These are phyloP conservation scores for Chaetomium sp. DNA, from an alignment of 2,329 filamentous ascomycete genomes.

Conservation along the genomic window DNA sequence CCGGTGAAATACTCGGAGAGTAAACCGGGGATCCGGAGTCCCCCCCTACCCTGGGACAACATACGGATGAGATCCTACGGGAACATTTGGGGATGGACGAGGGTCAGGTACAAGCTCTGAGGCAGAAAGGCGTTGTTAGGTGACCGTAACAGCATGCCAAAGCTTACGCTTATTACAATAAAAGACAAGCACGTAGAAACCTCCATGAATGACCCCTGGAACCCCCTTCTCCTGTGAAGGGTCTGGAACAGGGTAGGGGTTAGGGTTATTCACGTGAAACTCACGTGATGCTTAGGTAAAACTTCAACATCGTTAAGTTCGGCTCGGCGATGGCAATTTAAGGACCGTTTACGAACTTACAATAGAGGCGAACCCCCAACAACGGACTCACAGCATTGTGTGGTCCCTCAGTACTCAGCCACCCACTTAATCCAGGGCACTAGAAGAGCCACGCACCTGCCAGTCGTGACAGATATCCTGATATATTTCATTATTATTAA, in stretches of 20 bases:
- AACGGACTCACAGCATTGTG: neutral
- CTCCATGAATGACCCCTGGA: neutral
- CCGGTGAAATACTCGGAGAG: conserved; percentile 92
- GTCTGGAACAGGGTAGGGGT: neutral
- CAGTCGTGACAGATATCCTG: neutral
- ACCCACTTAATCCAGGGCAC: neutral
- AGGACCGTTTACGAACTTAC: neutral
- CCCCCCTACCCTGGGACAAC: conserved; percentile 87
- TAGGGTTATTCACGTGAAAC: conserved; percentile 22
- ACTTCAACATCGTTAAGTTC: neutral
- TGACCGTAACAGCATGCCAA: conserved; percentile 37
- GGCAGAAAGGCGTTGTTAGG: conserved; percentile 65
- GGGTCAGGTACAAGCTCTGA: conserved; percentile 63
- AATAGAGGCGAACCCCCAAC: neutral
- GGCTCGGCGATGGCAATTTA: neutral
- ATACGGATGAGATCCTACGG: conserved; percentile 75
- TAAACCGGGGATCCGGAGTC: conserved; percentile 71
- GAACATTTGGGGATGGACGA: conserved; percentile 63
- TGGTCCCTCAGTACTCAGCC: neutral
- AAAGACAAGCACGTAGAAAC: neutral
- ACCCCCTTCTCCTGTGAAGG: no score
- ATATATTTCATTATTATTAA: no score
- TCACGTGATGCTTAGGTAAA: conserved; percentile 20
- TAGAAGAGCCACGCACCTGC: neutral
- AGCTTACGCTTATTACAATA: neutral